Evolutionary conservation across 306 rosid species (phyloP).

Genomic region (Pyrus betulifolia): DNA sequence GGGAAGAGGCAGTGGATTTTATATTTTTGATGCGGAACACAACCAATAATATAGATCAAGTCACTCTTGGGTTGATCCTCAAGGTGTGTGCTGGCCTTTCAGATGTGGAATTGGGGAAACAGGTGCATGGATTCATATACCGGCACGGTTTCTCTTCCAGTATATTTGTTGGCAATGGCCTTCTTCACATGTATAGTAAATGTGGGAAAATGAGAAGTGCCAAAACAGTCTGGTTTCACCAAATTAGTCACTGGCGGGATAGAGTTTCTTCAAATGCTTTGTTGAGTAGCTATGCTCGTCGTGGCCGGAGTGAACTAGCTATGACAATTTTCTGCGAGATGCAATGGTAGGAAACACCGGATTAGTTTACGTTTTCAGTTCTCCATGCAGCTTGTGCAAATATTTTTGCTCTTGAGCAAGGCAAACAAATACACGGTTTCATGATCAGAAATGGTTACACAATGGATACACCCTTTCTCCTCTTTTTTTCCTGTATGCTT

Average conservation of each 20-base stretch:
- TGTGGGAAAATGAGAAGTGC: conserved; percentile 63
- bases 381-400: conserved; percentile 63
- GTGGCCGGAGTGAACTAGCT: conserved; percentile 46
- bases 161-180: conserved; percentile 53
- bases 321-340: conserved; percentile 49
- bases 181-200: conserved; percentile 75
- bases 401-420: conserved; percentile 40
- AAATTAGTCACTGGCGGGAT: conserved; percentile 55
- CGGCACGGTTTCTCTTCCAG: conserved; percentile 38
- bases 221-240: conserved; percentile 43
- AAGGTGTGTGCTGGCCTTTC: conserved; percentile 42
- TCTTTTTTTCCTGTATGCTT: neutral
- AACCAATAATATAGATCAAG: conserved; percentile 34
- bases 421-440: conserved; percentile 68
- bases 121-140: conserved; percentile 54
- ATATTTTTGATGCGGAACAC: conserved; percentile 35
- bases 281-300: conserved; percentile 45
- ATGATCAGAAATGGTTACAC: conserved; percentile 51
- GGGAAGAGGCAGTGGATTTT: conserved; percentile 49
- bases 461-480: conserved; percentile 13
- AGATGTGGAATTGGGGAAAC: conserved; percentile 59
- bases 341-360: conserved; percentile 62
- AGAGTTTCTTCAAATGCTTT: conserved; percentile 62
- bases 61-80: conserved; percentile 49
- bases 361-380: conserved; percentile 42